A percentile compares a stretch with the other conserved stretches of the same genome.
Evolutionary conservation across 1,284 basidiomycete genomes (phyloP).

Genomic region (Earliella scabrosa): DNA sequence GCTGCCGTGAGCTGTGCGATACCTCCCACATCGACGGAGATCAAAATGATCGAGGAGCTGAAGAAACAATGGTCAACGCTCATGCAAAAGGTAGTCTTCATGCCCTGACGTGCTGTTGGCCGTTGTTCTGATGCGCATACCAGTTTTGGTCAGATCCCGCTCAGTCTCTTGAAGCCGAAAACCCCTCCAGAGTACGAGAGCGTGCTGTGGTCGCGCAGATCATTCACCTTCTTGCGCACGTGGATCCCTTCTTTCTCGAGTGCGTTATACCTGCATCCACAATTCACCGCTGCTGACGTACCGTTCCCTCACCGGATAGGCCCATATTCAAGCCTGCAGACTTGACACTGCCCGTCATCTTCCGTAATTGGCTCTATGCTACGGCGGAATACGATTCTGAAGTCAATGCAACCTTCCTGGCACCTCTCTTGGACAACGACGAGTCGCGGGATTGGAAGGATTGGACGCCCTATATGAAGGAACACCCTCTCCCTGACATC

Average conservation of each 20-base stretch:
- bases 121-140: too few relatives aligned
- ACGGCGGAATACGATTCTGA: background rate
- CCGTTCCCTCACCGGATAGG: background rate
- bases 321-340: slow-evolving; percentile 9
- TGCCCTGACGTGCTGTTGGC: too few relatives aligned
- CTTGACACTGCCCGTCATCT: slow-evolving; percentile 9
- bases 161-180: background rate
- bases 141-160: slow-evolving; percentile 13
- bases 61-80: slow-evolving; percentile 5
- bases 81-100: background rate
- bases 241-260: slow-evolving; percentile 12
- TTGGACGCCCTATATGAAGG: slow-evolving; percentile 1
- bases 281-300: background rate
- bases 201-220: slow-evolving; percentile 3
- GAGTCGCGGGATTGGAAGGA: background rate
- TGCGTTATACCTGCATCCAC: background rate
- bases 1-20: background rate
- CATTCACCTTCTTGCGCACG: background rate
- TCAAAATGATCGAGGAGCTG: slow-evolving; percentile 4
- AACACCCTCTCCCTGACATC: slow-evolving; percentile 4
- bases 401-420: background rate
- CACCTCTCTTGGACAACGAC: background rate
- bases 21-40: slow-evolving; percentile 3
- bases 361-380: slow-evolving; percentile 12
- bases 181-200: background rate